Evolutionary conservation across 129 eudicot genomes (phyloP).

Genomic region (Tagetes patula): DNA sequence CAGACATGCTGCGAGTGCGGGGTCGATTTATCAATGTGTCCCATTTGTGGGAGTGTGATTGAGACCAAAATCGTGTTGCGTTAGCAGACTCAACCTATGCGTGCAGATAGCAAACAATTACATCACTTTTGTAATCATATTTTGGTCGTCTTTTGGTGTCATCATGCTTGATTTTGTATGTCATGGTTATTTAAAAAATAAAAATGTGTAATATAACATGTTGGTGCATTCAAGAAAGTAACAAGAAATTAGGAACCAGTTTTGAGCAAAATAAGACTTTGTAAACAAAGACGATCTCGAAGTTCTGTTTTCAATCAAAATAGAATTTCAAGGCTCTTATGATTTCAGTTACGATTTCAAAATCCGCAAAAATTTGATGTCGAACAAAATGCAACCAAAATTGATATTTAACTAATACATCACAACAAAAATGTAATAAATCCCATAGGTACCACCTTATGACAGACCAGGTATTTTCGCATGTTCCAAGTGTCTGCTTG

Average conservation of each 20-base stretch:
- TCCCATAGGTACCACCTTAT: neutral
- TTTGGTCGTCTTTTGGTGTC: neutral
- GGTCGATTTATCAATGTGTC: conserved; percentile 46
- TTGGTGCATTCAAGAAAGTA: too few relatives aligned
- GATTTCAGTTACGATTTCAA: neutral
- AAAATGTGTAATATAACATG: neutral
- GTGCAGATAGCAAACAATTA: neutral
- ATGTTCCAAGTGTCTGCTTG: neutral
- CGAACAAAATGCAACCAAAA: conserved; percentile 29
- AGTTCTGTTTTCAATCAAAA: too few relatives aligned
- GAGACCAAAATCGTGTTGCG: conserved; percentile 51
- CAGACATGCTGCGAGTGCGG: conserved; percentile 82
- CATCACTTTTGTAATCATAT: neutral
- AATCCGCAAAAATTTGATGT: neutral
- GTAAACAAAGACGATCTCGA: too few relatives aligned
- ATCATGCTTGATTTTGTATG: neutral
- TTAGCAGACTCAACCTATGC: neutral
- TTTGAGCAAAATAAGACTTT: too few relatives aligned
- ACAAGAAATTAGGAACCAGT: too few relatives aligned
- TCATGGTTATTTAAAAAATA: neutral
- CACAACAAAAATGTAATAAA: conserved; percentile 27
- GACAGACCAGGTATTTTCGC: neutral
- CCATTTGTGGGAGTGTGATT: conserved; percentile 53
- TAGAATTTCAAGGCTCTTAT: neutral
- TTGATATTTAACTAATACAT: conserved; percentile 33